A percentile compares a stretch with the other conserved stretches of the same genome.
phyloP scores from a whole-genome alignment of 805 yeast genomes.

The Spathaspora boniae region DNA sequence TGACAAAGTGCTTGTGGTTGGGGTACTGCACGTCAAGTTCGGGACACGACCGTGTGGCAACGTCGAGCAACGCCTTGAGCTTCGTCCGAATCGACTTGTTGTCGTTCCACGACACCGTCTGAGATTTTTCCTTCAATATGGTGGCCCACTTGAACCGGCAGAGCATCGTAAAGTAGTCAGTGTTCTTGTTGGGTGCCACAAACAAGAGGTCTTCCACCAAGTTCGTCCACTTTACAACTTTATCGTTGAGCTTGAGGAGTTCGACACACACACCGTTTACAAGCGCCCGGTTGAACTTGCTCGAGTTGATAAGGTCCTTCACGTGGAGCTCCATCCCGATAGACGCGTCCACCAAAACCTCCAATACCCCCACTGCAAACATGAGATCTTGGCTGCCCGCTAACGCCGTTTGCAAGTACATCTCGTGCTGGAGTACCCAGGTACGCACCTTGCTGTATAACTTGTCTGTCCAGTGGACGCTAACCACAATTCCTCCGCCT shows the following conservation, averaged over 20 bases:
- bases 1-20: conserved; percentile 60
- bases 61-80: conserved; percentile 15
- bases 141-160: conserved; percentile 34
- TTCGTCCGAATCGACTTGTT: conserved; percentile 23
- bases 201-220: conserved; percentile 27
- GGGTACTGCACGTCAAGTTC: conserved; percentile 40
- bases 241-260: conserved; percentile 35
- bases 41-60: conserved; percentile 7
- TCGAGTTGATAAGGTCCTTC: conserved; percentile 12
- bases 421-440: conserved; percentile 34
- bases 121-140: conserved; percentile 23
- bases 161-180: conserved; percentile 5
- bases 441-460: conserved; percentile 31
- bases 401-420: conserved; percentile 10
- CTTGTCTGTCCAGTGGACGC: conserved; percentile 36
- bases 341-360: conserved; percentile 44
- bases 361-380: conserved; percentile 40
- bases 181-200: conserved; percentile 1
- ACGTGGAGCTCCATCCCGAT: conserved; percentile 27
- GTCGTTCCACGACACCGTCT: conserved; percentile 28
- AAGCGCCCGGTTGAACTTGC: conserved; percentile 21
- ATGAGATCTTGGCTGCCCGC: conserved; percentile 2
- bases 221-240: conserved; percentile 48
- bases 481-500: conserved; percentile 20
- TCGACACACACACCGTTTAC: conserved; percentile 36